These are phyloP conservation scores for Pythium vanterpoolii DNA, from an alignment of 352 stramenopile genomes.

Conservation along the genomic window DNA sequence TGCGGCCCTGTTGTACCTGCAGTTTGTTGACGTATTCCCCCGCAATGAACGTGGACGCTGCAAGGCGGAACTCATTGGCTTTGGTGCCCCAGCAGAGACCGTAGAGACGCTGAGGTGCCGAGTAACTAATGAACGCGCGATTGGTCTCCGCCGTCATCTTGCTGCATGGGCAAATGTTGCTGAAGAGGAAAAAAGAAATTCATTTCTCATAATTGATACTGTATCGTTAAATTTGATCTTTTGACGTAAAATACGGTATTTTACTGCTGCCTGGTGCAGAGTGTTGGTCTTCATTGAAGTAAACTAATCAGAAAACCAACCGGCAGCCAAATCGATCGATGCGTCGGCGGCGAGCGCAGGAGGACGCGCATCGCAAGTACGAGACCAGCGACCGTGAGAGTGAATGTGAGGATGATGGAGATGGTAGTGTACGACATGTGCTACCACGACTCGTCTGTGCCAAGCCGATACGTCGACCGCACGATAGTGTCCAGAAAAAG, in stretches of 20 bases:
- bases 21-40: constrained; percentile 88
- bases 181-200: neutral
- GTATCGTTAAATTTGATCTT: neutral
- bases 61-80: constrained; percentile 55
- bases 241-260: constrained; percentile 1
- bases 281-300: constrained; percentile 16
- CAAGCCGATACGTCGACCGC: neutral
- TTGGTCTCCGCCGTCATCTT: constrained; percentile 14
- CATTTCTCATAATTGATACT: neutral
- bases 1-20: constrained; percentile 39
- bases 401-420: constrained; percentile 1
- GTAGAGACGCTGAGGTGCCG: constrained; percentile 60
- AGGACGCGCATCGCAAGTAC: constrained; percentile 1
- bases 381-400: neutral
- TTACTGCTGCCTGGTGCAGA: neutral
- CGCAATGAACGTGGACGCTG: constrained; percentile 73
- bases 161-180: neutral
- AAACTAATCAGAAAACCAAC: neutral
- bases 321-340: neutral
- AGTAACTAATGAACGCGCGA: constrained; percentile 70
- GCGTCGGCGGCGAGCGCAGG: neutral
- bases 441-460: constrained; percentile 5
- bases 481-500: neutral
- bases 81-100: constrained; percentile 75
- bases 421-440: neutral